These are phyloP conservation scores for Blastobotrys aristatus DNA, from an alignment of 1,139 yeast species.

Conservation along the genomic window DNA sequence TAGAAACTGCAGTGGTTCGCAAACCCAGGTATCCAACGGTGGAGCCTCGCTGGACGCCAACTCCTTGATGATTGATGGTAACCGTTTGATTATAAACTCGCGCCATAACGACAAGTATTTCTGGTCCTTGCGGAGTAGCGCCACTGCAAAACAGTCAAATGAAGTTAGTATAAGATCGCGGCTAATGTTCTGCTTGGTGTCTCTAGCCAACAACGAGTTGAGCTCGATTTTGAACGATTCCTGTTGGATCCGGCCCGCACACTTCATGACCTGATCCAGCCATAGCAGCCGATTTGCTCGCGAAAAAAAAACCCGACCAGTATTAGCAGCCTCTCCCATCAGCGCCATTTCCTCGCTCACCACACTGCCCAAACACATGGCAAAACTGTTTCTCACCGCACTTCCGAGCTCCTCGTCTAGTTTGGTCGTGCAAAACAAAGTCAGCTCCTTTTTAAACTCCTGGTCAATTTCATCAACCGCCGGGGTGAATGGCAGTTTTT, in stretches of 20 bases:
- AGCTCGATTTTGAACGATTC: constrained; percentile 27
- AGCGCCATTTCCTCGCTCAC: background rate
- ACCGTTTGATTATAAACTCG: constrained; percentile 29
- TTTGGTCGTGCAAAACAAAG: constrained; percentile 2
- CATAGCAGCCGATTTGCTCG: constrained; percentile 31
- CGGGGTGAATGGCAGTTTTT: constrained; percentile 1
- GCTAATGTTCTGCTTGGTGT: constrained; percentile 27
- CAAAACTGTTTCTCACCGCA: constrained; percentile 6
- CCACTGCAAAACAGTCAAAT: constrained; percentile 35
- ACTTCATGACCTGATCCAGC: constrained; percentile 31
- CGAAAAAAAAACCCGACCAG: constrained; percentile 21
- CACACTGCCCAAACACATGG: constrained; percentile 2
- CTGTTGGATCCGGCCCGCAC: constrained; percentile 27
- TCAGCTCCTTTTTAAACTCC: constrained; percentile 6
- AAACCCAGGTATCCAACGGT: constrained; percentile 23
- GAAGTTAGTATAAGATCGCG: constrained; percentile 33
- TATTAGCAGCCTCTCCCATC: background rate
- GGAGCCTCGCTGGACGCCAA: constrained; percentile 10
- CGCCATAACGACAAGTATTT: constrained; percentile 29
- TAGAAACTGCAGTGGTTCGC: constrained; percentile 26
- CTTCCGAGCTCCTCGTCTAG: background rate
- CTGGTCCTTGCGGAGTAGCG: constrained; percentile 29
- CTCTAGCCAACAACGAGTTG: constrained; percentile 28
- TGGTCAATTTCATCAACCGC: background rate
- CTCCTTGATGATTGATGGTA: constrained; percentile 26